Base-by-base conservation (phyloP, 2,329 filamentous ascomycete species). In the Aspergillus sp. region DNA sequence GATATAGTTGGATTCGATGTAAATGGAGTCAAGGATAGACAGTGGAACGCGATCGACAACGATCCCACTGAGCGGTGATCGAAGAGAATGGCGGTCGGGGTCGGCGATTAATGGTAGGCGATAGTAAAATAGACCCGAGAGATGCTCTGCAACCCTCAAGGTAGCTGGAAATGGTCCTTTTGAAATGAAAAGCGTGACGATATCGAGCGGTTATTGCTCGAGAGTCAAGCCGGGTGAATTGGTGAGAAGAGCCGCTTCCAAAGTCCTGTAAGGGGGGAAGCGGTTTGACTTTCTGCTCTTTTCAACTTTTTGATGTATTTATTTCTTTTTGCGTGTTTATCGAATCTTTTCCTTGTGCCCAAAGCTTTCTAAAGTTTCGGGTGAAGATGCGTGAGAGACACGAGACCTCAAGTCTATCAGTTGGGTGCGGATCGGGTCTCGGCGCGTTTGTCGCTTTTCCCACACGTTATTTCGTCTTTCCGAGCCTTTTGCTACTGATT, bases 131-230 rank as follows among this genome's bases (percentile, higher is more conserved):
- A 49, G 17, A 24, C 41, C 54, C 56, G 61, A 66, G 71, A 68
- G 64, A 69, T 75, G 72, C 72, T 70, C 72, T 73, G 72, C 72
- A 75, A 66, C 64, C 66, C 69, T 71, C 64, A 64, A 56, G 55
- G 58, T 63, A 64, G 53, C 18, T 49, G 44, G 62, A 62, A 64
- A 63, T 53, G 55, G 58, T 57, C 55, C 49, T 63, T 55, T 61
- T 66, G 58, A 59, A 65, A 60, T 60, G 47, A 57, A 56, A 54
- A 59, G 39, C 63, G 56, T 56, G 54, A 56, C 62, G 53, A 59
- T 60, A 55, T 62, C 55, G 56, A 62, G 55, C 18, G 48, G 41
- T 57, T 55, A 20, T 42, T 53, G 36, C 49, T 45, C 39, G 50
- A 54, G 52, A 39, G 54, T 57, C 49, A 43, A 52, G 39, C 38